Conservation (phyloP, 2,329 filamentous ascomycete genomes). For the Diplodia intermedia region DNA sequence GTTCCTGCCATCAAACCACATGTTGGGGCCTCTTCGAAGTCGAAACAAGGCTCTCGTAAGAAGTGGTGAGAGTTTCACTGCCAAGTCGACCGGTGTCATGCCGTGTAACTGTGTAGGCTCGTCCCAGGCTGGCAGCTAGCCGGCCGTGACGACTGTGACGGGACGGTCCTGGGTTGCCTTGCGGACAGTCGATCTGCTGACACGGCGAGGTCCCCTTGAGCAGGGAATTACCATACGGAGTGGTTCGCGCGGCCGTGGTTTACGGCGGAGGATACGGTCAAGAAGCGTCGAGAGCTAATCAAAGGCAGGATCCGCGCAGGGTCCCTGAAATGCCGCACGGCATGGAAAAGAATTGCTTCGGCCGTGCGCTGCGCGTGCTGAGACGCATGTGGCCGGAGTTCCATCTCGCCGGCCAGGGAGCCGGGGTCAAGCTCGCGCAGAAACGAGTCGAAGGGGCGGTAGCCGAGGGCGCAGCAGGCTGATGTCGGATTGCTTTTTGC, state of each 20-base stretch:
- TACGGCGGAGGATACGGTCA: conserved; percentile 19
- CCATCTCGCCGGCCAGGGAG: conserved; percentile 13
- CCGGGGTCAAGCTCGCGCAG: conserved; percentile 14
- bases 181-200: conserved; percentile 2
- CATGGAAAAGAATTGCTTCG: conserved; percentile 19
- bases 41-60: conserved; percentile 13
- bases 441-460: conserved; percentile 23
- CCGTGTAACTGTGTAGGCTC: conserved; percentile 10
- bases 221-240: conserved; percentile 12
- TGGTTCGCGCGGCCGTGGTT: conserved; percentile 1
- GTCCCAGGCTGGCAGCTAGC: neutral
- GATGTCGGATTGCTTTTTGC: conserved; percentile 31
- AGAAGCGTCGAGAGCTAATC: conserved; percentile 15
- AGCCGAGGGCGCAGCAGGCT: conserved; percentile 25
- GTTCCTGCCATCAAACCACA: conserved; percentile 4
- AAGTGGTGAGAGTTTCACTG: conserved; percentile 9
- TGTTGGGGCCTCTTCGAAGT: neutral
- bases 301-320: conserved; percentile 20
- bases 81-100: conserved; percentile 18
- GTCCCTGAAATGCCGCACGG: conserved; percentile 27
- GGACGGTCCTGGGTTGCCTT: neutral
- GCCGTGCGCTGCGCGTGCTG: conserved; percentile 31
- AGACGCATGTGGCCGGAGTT: conserved; percentile 30
- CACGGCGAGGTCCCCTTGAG: conserved; percentile 17
- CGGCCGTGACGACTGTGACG: neutral